These are phyloP conservation scores for Sanghuangporus baumii DNA, from an alignment of 1,284 basidiomycete genomes.

Conservation along the genomic window DNA sequence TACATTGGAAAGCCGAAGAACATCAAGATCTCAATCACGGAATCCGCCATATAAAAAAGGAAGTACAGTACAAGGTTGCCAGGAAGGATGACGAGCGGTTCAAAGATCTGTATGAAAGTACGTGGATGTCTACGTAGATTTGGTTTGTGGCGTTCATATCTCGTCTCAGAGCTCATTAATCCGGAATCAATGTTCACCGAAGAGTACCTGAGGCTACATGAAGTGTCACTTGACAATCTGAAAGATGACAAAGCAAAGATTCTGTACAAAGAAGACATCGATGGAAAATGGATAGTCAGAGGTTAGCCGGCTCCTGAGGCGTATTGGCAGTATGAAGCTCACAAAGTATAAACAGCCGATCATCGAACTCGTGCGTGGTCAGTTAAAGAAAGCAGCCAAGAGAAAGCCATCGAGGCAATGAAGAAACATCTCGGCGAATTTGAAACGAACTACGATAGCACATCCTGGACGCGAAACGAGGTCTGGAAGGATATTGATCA, in stretches of 20 bases:
- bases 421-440: neutral
- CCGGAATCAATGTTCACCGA: neutral
- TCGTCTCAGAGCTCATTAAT: neutral
- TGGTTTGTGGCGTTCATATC: neutral
- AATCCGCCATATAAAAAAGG: neutral
- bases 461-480: neutral
- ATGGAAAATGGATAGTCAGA: neutral
- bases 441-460: neutral
- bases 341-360: neutral
- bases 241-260: neutral
- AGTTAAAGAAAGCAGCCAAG: neutral
- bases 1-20: neutral
- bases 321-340: neutral
- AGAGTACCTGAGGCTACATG: neutral
- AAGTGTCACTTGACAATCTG: neutral
- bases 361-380: neutral
- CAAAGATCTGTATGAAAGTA: neutral
- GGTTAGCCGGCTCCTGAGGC: neutral
- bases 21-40: neutral
- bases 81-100: neutral
- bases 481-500: neutral
- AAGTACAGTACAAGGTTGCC: neutral
- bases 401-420: neutral
- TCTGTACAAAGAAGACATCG: neutral
- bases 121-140: neutral